Percentiles rank a stretch among this genome's conserved stretches.
Conservation (phyloP, 2,329 filamentous ascomycete genomes). For the Colletotrichum orchidophilum region DNA sequence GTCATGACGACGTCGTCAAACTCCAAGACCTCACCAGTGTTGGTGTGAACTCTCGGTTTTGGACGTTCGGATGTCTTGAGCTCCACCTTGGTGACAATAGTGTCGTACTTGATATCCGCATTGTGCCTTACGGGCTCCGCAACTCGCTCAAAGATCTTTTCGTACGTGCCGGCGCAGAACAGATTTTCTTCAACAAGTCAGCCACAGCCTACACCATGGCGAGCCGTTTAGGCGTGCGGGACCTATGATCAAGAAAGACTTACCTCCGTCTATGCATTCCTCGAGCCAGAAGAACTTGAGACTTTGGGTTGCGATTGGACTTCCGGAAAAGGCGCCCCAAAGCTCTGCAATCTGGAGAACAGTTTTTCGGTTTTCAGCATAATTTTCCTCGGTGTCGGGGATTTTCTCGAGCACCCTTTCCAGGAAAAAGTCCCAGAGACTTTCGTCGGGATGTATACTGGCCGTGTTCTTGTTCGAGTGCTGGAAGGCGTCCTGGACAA, state of each 20-base stretch:
- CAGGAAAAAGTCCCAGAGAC: slow-evolving; percentile 64
- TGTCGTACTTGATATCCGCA: slow-evolving; percentile 63
- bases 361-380: slow-evolving; percentile 50
- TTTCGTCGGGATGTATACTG: slow-evolving; percentile 56
- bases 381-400: slow-evolving; percentile 52
- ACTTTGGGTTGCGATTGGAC: slow-evolving; percentile 70
- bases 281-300: slow-evolving; percentile 83
- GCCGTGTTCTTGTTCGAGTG: slow-evolving; percentile 67
- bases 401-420: slow-evolving; percentile 56
- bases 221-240: background rate
- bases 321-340: slow-evolving; percentile 79
- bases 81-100: slow-evolving; percentile 56
- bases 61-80: slow-evolving; percentile 39
- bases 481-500: slow-evolving; percentile 74
- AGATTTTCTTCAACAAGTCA: slow-evolving; percentile 59
- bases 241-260: slow-evolving; percentile 46
- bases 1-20: slow-evolving; percentile 79
- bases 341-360: slow-evolving; percentile 66
- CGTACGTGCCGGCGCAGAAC: slow-evolving; percentile 68
- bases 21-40: slow-evolving; percentile 53
- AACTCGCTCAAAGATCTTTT: slow-evolving; percentile 66
- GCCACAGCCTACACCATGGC: background rate
- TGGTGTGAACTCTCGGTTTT: slow-evolving; percentile 53
- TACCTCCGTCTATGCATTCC: slow-evolving; percentile 78
- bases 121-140: slow-evolving; percentile 64